phyloP scores from a whole-genome alignment of 2,329 filamentous ascomycete genomes.

The Hypoxylon sp. region DNA sequence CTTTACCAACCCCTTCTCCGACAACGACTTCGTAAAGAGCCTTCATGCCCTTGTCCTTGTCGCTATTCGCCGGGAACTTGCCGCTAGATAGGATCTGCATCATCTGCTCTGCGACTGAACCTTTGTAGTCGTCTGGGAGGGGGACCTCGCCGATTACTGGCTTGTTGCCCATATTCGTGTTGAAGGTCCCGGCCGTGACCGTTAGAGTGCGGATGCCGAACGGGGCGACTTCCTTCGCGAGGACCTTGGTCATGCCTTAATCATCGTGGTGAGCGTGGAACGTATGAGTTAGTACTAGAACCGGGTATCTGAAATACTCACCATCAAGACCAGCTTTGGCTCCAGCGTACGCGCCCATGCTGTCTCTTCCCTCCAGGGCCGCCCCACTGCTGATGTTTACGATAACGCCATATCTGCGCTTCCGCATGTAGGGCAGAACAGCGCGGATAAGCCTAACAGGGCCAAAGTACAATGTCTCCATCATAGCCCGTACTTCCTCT shows the following conservation, averaged over 20 bases:
- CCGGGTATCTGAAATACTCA: constrained; percentile 40
- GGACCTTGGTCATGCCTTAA: constrained; percentile 57
- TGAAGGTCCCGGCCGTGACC: constrained; percentile 59
- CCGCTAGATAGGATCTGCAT: constrained; percentile 48
- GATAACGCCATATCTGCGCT: constrained; percentile 52
- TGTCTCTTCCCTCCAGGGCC: constrained; percentile 51
- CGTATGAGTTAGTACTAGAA: neutral
- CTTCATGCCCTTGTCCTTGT: constrained; percentile 59
- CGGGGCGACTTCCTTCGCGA: constrained; percentile 59
- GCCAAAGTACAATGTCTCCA: constrained; percentile 56
- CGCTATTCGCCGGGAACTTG: constrained; percentile 54
- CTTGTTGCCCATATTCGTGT: constrained; percentile 58
- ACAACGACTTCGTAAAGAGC: constrained; percentile 60
- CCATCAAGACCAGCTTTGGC: constrained; percentile 54
- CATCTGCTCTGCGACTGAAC: constrained; percentile 52
- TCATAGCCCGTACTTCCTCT: constrained; percentile 51
- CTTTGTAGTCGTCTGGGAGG: constrained; percentile 58
- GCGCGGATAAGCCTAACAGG: constrained; percentile 54
- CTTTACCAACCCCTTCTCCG: constrained; percentile 55
- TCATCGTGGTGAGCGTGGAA: neutral
- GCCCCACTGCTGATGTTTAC: constrained; percentile 56
- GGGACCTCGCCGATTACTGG: constrained; percentile 48
- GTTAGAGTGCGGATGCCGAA: constrained; percentile 60
- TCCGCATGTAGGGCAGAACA: constrained; percentile 54
- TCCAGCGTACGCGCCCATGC: constrained; percentile 54